Evolutionary conservation across 192 early-diverging fungal species (phyloP), one percentile per base, ranked within the genome.

Genomic region (Coemansia sp.): DNA sequence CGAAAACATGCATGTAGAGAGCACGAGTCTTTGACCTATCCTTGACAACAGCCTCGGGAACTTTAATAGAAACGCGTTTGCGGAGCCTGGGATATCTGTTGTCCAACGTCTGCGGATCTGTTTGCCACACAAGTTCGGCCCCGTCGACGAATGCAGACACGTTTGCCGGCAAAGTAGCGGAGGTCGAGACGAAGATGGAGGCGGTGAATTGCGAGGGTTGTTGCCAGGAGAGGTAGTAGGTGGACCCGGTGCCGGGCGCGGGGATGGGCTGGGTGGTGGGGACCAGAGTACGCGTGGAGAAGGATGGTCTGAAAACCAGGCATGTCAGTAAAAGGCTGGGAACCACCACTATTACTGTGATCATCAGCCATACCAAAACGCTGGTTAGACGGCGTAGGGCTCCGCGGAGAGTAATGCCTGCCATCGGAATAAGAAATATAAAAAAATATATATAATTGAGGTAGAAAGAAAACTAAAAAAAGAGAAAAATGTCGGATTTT

Each of bases 201-300:
- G 58, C 58, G 2, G 6, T 17, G 2, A 36, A 60, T 4, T 60
- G 33, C 14, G 36, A 60, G 14, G 58, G 58, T 34, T 60, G 34
- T 18, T 60, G 58, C 58, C 58, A 60, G 8, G 58, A 60, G 15
- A 60, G 58, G 15, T 60, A 60, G 58, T 35, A 60, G n/a, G 35
- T 60, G 4, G 22, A 17, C 35, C 58, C 58, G 15, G 32, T 36
- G 15, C 58, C 58, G 4, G 58, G 58, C 2, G 22, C 5, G 4
- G 58, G 58, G 17, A 60, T 60, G 32, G 36, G 58, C 35, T 60
- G 58, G 58, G 8, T 34, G 32, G 22, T 12, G 4, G 32, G 32
- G 34, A 60, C n/a, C 14, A 60, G 58, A 2, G 58, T 60, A 3
- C 34, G 14, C 1, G 22, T 60, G 0, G 34, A 17, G n/a, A 60